Evolutionary conservation across 2,329 filamentous ascomycete genomes (phyloP), one percentile per base, ranked within the genome.

Genomic region (Neonectria neomacrospora): DNA sequence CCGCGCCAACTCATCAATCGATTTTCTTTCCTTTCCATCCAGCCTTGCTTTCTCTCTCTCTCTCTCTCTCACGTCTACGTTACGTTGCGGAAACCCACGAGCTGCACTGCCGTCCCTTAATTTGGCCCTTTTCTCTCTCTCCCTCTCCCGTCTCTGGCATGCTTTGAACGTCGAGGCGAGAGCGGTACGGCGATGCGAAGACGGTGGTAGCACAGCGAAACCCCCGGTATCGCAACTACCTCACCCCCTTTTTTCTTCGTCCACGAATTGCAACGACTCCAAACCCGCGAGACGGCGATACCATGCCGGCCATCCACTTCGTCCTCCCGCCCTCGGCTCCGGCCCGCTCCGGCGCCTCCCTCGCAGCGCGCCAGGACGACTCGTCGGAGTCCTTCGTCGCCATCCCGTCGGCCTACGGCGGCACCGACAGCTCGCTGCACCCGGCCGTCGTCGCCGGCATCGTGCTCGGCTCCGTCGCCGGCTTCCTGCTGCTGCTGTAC

Each of bases 401-500:
- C 52, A 73, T 81, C 58, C 79, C 80, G 14, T 68, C 75, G 30
- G 69, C 73, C 8, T 81, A 81, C 72, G 75, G 73, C 64, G 65
- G 64, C 20, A 67, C 74, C 22, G 51, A 76, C 53, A 80, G 65
- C 74, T 85, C 72, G 67, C 82, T 75, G 70, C 73, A 70, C 18
- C 85, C 82, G 0, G 81, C 78, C 62, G 75, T 77, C 53, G 73
- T 84, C 14, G 81, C 75, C 10, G 82, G 77, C 67, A 81, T 83
- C 61, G 80, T 82, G 5, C 75, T 84, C 54, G 82, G 81, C 66
- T 77, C 80, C 44, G 78, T 83, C 51, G 80, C 76, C 28, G 86
- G 81, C 55, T 85, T 88, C 73, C 73, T 88, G 32, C 77, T 88
- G 34, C 65, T 87, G 12, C 75, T 88, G 30, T 83, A 83, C 74